phyloP scores from a whole-genome alignment of 352 stramenopile species.

The Phytophthora hybrid region DNA sequence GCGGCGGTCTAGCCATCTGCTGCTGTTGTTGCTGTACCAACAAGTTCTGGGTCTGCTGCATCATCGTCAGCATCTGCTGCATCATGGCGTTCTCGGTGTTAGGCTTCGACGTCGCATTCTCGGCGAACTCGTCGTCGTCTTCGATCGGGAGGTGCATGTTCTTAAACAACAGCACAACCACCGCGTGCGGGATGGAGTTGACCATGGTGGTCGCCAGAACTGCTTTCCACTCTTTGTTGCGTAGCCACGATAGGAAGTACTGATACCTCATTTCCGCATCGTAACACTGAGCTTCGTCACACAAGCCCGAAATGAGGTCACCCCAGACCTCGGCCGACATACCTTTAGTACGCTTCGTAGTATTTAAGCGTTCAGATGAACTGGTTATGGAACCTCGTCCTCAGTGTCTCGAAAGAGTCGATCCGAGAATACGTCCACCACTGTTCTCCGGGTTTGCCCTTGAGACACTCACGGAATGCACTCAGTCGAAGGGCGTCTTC shows the following conservation, averaged over 20 bases:
- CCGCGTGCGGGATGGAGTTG: not conserved
- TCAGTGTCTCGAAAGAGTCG: not conserved
- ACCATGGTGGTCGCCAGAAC: not conserved
- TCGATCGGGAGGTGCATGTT: too few relatives aligned
- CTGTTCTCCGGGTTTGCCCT: too few relatives aligned
- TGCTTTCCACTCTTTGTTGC: not conserved
- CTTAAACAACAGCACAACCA: not conserved
- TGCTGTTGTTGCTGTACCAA: not conserved
- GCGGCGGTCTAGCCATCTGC: too few relatives aligned
- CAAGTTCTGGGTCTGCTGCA: not conserved
- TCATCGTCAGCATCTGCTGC: too few relatives aligned
- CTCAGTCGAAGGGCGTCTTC: too few relatives aligned
- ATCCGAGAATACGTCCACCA: slow-evolving; percentile 18
- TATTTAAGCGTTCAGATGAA: not conserved
- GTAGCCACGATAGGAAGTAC: not conserved
- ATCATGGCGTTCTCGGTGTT: too few relatives aligned
- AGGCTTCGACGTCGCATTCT: too few relatives aligned
- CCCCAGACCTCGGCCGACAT: too few relatives aligned
- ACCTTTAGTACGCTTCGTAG: too few relatives aligned
- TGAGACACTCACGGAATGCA: too few relatives aligned
- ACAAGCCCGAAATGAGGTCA: not conserved
- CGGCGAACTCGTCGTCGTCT: too few relatives aligned
- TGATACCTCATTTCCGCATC: not conserved
- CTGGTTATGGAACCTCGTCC: not conserved
- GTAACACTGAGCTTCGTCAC: not conserved